phyloP scores from a whole-genome alignment of 1,284 basidiomycete genomes.

The Ceratobasidium theobromae region DNA sequence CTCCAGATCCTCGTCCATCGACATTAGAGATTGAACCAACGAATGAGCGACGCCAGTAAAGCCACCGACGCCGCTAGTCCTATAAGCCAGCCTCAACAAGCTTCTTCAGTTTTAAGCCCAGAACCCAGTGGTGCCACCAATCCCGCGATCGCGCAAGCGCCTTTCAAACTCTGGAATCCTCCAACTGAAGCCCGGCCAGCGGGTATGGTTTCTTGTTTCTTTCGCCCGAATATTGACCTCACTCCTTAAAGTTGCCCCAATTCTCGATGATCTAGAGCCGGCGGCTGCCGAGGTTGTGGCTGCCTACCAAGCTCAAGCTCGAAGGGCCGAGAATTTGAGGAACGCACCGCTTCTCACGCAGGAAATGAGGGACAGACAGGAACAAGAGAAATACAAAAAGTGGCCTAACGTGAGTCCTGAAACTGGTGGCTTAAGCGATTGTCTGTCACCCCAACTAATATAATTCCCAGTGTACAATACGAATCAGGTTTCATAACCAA shows the following conservation, averaged over 20 bases:
- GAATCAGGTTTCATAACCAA: constrained; percentile 77
- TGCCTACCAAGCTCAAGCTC: constrained; percentile 61
- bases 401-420: constrained; percentile 66
- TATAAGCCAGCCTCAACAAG: background rate
- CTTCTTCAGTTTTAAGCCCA: background rate
- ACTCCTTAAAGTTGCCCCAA: constrained; percentile 59
- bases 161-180: constrained; percentile 35
- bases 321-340: constrained; percentile 63
- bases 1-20: background rate
- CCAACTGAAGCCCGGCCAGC: constrained; percentile 10
- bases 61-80: background rate
- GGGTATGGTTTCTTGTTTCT: constrained; percentile 1
- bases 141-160: background rate
- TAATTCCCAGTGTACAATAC: constrained; percentile 66
- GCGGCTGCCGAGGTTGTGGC: constrained; percentile 71
- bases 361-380: constrained; percentile 64
- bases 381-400: constrained; percentile 60
- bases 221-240: background rate
- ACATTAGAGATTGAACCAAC: too few relatives aligned
- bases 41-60: too few relatives aligned
- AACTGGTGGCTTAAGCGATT: background rate
- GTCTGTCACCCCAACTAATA: background rate
- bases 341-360: constrained; percentile 78
- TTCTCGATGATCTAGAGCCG: constrained; percentile 58
- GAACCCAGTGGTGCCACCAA: background rate